Evolutionary conservation across 2,329 filamentous ascomycete species (phyloP), one percentile per base, ranked within the genome.

Genomic region (Setomelanomma holmii): DNA sequence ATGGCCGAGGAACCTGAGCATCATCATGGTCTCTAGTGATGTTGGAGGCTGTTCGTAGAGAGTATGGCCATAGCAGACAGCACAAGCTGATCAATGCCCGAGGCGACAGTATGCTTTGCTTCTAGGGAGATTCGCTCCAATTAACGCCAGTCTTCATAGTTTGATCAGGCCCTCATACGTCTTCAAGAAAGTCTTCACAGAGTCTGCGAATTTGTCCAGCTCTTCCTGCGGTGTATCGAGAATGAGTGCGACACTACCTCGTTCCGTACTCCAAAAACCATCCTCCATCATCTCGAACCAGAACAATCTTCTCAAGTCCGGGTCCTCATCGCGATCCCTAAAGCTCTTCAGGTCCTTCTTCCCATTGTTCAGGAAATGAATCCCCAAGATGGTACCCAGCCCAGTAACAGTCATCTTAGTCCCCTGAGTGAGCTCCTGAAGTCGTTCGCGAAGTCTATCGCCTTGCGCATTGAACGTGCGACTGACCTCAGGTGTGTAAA

Each of bases 391-490:
- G 1, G 69, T 69, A 5, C 75, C 75, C 4, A 64, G 42, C 0
- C 74, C 76, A 1, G 74, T 76, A 14, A 74, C 65, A 4, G 68
- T 69, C 61, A 74, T 69, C 53, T 71, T 67, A 6, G 75, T 74
- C 1, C 71, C 74, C 5, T 61, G 36, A 10, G 56, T 64, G 6
- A 70, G 36, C 5, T 64, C 54, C 14, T 70, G 58, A 27, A 77
- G 53, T 16, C 49, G 45, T 34, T 50, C 39, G 4, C 67, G 61
- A 5, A 77, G 51, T 40, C 47, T 49, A 36, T 76, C 70, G 12
- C 75, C 74, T n/a, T 55, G 56, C 5, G 53, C 53, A 45, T 72
- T 73, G 22, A 76, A 67, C 27, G 60, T 58, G 24, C 40, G 30
- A 8, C 64, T 64, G 24, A 64, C 63, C 19, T 69, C 62, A 1